Percentiles rank a stretch among this genome's conserved stretches.
Evolutionary conservation across 768 basidiomycete species (phyloP).

Genomic region (Guyanaporus albipodus): DNA sequence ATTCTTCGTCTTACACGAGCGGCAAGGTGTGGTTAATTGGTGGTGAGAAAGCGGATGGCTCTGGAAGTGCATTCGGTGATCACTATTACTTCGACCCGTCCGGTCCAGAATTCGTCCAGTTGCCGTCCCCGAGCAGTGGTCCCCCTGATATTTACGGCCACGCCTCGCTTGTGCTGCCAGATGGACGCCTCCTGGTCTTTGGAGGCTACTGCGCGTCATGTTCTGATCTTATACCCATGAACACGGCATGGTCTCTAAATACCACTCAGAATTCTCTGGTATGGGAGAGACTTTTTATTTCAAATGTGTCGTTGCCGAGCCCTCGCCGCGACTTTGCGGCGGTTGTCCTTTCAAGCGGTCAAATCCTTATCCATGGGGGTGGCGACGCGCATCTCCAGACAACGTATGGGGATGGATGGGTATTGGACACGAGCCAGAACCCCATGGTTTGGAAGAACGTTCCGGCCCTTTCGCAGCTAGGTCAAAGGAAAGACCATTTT

Average conservation of each 20-base stretch:
- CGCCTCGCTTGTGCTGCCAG: constrained; percentile 59
- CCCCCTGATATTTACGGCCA: constrained; percentile 76
- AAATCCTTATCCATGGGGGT: constrained; percentile 77
- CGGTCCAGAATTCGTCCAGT: constrained; percentile 45
- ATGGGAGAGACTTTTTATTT: constrained; percentile 49
- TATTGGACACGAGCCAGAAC: constrained; percentile 52
- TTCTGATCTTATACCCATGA: constrained; percentile 49
- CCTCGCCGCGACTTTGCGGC: constrained; percentile 65
- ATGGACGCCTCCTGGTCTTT: constrained; percentile 67
- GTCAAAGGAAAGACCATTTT: constrained; percentile 68
- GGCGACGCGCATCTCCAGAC: constrained; percentile 52
- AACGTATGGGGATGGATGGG: constrained; percentile 66
- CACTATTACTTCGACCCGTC: constrained; percentile 60
- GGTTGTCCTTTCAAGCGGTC: constrained; percentile 45
- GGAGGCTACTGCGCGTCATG: constrained; percentile 62
- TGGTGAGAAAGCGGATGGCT: constrained; percentile 80
- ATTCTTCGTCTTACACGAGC: constrained; percentile 51
- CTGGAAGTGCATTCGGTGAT: constrained; percentile 55
- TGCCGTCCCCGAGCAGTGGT: constrained; percentile 47
- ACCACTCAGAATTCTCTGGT: constrained; percentile 40
- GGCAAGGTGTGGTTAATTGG: constrained; percentile 71
- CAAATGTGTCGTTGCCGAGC: constrained; percentile 42
- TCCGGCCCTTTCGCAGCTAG: constrained; percentile 51
- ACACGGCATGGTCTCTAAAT: constrained; percentile 60
- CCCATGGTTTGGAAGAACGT: constrained; percentile 60